These are phyloP conservation scores for carrot (Daucus carota) DNA, from an alignment of 129 eudicot genomes.

Conservation along the genomic window DH1_v3.0 NC_030383.2:59949001-59949500, in stretches of 20 bases:
- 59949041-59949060: not conserved
- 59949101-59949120: not conserved
- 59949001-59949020: not conserved
- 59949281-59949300: not conserved
- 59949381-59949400: not conserved
- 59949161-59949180: slow-evolving; percentile 15
- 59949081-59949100: not conserved
- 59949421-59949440: slow-evolving; percentile 3
- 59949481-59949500: not conserved
- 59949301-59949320: not conserved
- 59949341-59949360: not conserved
- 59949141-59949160: not conserved
- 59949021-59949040: not conserved
- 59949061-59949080: not conserved
- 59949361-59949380: not conserved
- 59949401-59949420: not conserved
- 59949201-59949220: slow-evolving; percentile 23
- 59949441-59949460: not conserved
- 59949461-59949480: not conserved
- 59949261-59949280: not conserved
- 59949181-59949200: slow-evolving; percentile 30
- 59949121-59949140: not conserved
- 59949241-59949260: not conserved
- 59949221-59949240: not conserved
- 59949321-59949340: not conserved